Conservation (phyloP, 2,329 filamentous ascomycete genomes). For the Aureobasidium lini region DNA sequence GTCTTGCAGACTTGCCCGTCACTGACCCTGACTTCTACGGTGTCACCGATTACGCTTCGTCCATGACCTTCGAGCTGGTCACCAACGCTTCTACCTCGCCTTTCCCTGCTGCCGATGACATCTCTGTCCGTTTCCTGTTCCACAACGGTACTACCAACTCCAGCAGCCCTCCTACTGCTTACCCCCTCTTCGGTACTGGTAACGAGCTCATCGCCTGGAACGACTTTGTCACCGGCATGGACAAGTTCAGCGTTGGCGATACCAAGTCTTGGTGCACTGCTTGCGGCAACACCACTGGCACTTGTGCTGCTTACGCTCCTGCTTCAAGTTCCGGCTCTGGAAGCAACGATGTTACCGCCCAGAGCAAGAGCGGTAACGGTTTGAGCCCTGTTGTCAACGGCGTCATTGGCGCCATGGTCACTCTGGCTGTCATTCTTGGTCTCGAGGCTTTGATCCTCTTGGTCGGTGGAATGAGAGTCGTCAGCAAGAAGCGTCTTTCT, state of each 20-base stretch:
- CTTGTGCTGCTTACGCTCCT: constrained; percentile 48
- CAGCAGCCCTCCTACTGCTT: constrained; percentile 41
- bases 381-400: constrained; percentile 68
- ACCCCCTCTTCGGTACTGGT: constrained; percentile 53
- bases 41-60: constrained; percentile 75
- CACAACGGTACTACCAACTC: constrained; percentile 52
- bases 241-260: constrained; percentile 58
- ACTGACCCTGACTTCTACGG: constrained; percentile 60
- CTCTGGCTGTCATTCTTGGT: constrained; percentile 55
- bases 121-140: constrained; percentile 55
- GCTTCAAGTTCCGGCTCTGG: constrained; percentile 23
- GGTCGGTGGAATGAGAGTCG: constrained; percentile 50
- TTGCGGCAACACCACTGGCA: constrained; percentile 65
- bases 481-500: constrained; percentile 44
- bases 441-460: constrained; percentile 47
- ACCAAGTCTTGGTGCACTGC: constrained; percentile 63
- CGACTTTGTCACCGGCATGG: constrained; percentile 58
- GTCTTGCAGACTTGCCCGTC: constrained; percentile 44
- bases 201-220: constrained; percentile 54
- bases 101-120: constrained; percentile 35
- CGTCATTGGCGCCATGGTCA: constrained; percentile 68
- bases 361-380: constrained; percentile 30
- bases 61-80: constrained; percentile 70
- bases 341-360: constrained; percentile 14
- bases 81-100: constrained; percentile 41